Evolutionary conservation across 192 early-diverging fungal genomes (phyloP), one percentile per base, ranked within the genome.

Genomic region (Glomus cerebriforme): DNA sequence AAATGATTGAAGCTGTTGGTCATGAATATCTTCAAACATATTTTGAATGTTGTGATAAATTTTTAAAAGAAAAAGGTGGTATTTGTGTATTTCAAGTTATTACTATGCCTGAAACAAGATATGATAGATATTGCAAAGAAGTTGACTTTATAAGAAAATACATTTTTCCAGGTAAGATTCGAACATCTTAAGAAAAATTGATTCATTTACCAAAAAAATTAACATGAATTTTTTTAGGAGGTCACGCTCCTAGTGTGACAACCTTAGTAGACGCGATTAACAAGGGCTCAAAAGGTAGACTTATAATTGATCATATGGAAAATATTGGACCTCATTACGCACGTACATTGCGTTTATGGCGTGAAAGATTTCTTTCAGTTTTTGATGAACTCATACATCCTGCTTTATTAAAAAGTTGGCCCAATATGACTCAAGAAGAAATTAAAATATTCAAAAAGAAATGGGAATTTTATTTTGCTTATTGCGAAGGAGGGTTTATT

Each of bases 381-480:
- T 92, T 86, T 79, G 90, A 92, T 73, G 75, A 82, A 34, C 79
- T 90, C 0, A 84, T 83, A 34, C 24, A 27, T 24, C 70, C 75
- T 34, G 81, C 77, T 35, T 59, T 68, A 49, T 31, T 59, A 15
- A 13, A 43, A n/a, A 73, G 37, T 32, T 73, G 73, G 39, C 78
- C 81, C 8, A 32, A 60, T 24, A 67, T 82, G 67, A 66, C 47
- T 17, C 34, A 10, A 49, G 45, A 65, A 10, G 77, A 79, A n/a
- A 17, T 74, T 19, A 82, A 85, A 35, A 86, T 87, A 65, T 94
- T 94, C 77, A 86, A 85, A 77, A 86, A 92, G 75, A 92, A 92
- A 81, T 94, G 90, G 89, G 91, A 92, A 79, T 94, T 88, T 81
- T 94, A 94, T 83, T 94, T 94, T 86, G 90, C 91, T 7, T 94